Evolutionary conservation across 2,329 filamentous ascomycete genomes (phyloP).

Genomic region (Zymoseptoria crescenta): DNA sequence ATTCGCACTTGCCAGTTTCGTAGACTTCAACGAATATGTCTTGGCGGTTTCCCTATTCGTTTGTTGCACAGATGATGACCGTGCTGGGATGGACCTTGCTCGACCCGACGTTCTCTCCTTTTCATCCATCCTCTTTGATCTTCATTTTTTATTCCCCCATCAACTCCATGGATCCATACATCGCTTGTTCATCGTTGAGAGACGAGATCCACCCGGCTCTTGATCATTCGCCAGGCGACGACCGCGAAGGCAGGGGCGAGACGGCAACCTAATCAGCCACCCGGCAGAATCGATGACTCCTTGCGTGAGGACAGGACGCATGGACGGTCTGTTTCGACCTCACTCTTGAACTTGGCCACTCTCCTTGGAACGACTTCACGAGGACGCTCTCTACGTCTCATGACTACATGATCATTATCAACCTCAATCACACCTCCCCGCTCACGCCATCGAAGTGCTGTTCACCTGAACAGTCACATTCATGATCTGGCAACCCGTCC

Average conservation of each 20-base stretch:
- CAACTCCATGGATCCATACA: background rate
- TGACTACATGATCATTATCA: background rate
- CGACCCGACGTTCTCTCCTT: background rate
- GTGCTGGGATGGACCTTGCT: background rate
- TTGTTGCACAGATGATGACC: background rate
- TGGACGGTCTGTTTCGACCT: too few relatives aligned
- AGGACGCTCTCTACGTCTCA: background rate
- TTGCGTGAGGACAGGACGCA: background rate
- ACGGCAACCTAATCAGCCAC: background rate
- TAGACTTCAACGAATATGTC: background rate
- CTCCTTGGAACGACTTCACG: too few relatives aligned
- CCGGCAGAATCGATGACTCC: background rate
- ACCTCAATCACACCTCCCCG: background rate
- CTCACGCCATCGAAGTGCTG: background rate
- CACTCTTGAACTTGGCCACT: too few relatives aligned
- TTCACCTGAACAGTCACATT: constrained; percentile 17
- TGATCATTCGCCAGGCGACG: too few relatives aligned
- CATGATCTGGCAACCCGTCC: constrained; percentile 21
- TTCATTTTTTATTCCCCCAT: background rate
- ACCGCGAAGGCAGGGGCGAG: background rate
- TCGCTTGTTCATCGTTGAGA: background rate
- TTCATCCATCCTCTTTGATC: background rate
- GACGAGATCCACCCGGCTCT: background rate
- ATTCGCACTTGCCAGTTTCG: background rate
- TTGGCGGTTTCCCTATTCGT: background rate